Base-by-base conservation (phyloP, 78 protist genomes). In the Speleostelium caveatum region DNA sequence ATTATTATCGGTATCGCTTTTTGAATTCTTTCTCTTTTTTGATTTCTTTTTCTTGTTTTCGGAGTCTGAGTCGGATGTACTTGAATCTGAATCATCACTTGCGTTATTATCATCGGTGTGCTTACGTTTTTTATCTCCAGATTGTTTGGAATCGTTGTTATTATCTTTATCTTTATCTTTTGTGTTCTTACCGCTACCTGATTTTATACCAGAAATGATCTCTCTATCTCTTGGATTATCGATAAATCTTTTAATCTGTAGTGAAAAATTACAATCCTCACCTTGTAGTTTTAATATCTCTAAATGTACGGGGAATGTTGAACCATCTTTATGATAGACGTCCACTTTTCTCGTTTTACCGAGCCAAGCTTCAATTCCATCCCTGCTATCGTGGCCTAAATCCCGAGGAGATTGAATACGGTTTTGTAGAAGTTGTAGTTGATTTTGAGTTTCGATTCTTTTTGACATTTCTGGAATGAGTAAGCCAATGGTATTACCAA, bases 301-400 rank as follows among this genome's bases (percentile, higher is more conserved):
- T 7, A 79, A 68, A 39, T 79, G 51, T 12, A 79, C 87, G 7
- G 66, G 87, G 21, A 79, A 79, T 32, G 51, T 55, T 36, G 87
- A 79, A 26, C 87, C 87, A 69, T 79, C 87, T 56, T 68, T 79
- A 69, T 79, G 87, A 38, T 58, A 69, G 8, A 79, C 79, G 36
- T 79, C 63, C 16, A 72, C 78, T 30, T 72, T 72, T 72, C 78
- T 72, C 0, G 78, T 72, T 72, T 53, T 72, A 51, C 78, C 78
- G 6, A 72, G 33, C 78, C 78, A 72, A 51, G 65, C 32, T 24
- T 72, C 78, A 21, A 72, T 56, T 21, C 78, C 78, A 4, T 53
- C 17, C 24, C 30, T 35, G 55, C 26, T 26, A 67, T 28, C 45
- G 74, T 28, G 75, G 30, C 45, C 61, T 21, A 45, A 32, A 45